Conservation (phyloP, 2,329 filamentous ascomycete genomes). For the Orbilia ellipsospora region DNA sequence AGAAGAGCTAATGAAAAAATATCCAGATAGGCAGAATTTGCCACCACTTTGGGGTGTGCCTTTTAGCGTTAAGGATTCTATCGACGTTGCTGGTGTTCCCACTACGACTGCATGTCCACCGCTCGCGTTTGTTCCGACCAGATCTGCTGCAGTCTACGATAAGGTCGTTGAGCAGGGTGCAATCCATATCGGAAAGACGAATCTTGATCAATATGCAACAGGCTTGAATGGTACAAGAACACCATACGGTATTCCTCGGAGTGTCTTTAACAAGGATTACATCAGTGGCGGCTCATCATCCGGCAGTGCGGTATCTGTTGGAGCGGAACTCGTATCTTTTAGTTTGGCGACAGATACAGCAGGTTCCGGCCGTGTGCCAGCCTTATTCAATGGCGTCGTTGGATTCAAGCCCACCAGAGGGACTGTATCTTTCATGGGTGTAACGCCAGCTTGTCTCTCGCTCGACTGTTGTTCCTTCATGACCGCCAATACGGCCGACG, state of each 20-base stretch:
- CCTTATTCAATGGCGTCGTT: constrained; percentile 68
- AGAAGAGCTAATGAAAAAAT: constrained; percentile 61
- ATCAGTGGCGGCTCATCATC: constrained; percentile 71
- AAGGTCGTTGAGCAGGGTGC: constrained; percentile 63
- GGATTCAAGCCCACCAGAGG: constrained; percentile 68
- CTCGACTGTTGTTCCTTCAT: constrained; percentile 71
- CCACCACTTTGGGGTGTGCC: constrained; percentile 69
- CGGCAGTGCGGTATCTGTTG: constrained; percentile 69
- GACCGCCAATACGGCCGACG: constrained; percentile 66
- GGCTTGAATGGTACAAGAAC: constrained; percentile 71
- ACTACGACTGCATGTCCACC: constrained; percentile 68
- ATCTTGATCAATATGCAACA: constrained; percentile 73
- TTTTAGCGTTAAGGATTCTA: constrained; percentile 70
- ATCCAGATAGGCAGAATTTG: constrained; percentile 60
- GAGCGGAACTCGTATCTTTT: constrained; percentile 68
- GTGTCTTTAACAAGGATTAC: constrained; percentile 66
- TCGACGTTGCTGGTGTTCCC: constrained; percentile 66
- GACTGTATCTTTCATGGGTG: constrained; percentile 66
- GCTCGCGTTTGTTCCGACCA: constrained; percentile 63
- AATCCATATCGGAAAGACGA: constrained; percentile 65
- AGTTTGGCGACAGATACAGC: constrained; percentile 70
- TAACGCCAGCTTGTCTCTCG: constrained; percentile 69
- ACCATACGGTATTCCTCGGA: constrained; percentile 69
- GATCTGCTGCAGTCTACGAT: constrained; percentile 63
- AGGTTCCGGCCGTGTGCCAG: constrained; percentile 68